Evolutionary conservation across 768 basidiomycete species (phyloP).

Genomic region (Mycena maculata): DNA sequence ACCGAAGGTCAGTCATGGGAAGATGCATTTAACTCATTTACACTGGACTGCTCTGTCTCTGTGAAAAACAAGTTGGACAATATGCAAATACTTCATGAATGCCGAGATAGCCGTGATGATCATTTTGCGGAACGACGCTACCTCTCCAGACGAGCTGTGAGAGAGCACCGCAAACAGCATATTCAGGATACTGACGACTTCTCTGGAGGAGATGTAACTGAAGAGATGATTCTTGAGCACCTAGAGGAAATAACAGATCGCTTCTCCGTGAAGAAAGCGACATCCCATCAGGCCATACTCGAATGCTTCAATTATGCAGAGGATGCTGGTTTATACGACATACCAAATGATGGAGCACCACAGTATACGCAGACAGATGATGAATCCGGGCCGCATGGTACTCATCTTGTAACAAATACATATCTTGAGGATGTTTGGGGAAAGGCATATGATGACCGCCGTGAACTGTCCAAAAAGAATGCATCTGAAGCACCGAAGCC

Average conservation of each 20-base stretch:
- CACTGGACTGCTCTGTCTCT: neutral
- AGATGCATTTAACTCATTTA: slow-evolving; percentile 43
- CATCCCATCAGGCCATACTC: neutral
- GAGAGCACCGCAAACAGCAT: neutral
- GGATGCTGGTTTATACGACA: slow-evolving; percentile 17
- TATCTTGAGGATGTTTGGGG: slow-evolving; percentile 30
- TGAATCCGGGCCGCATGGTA: neutral
- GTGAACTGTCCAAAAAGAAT: slow-evolving; percentile 24
- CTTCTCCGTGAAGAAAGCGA: slow-evolving; percentile 1
- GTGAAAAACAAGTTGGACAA: slow-evolving; percentile 46
- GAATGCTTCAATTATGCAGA: slow-evolving; percentile 26
- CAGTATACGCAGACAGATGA: neutral
- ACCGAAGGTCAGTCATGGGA: slow-evolving; percentile 37
- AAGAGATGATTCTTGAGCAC: slow-evolving; percentile 35
- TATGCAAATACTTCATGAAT: too few relatives aligned
- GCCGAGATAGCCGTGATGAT: too few relatives aligned
- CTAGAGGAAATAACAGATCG: slow-evolving; percentile 23
- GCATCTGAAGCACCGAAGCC: neutral
- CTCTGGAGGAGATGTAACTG: slow-evolving; percentile 6
- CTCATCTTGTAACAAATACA: neutral
- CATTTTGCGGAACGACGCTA: slow-evolving; percentile 17
- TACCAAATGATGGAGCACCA: neutral
- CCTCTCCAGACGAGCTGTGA: slow-evolving; percentile 11
- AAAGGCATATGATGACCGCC: slow-evolving; percentile 31
- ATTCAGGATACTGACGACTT: slow-evolving; percentile 10